Base-by-base conservation (phyloP, 2,329 filamentous ascomycete genomes). In the Ciborinia camelliae region DNA sequence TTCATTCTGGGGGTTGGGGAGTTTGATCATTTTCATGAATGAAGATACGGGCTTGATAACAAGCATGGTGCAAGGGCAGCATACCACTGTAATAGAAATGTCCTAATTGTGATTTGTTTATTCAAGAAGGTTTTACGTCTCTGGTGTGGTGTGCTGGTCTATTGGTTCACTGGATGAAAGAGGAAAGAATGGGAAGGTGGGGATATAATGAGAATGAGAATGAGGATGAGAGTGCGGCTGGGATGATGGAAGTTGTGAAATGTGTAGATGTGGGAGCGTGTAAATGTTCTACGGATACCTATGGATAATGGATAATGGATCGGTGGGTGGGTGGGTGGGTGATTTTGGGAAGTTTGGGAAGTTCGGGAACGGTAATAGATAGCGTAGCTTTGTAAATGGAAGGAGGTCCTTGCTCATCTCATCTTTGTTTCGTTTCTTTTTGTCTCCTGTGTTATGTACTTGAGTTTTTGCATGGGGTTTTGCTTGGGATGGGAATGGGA, bases 11-110 rank as follows among this genome's bases (percentile, higher is more conserved):
- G 60, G 39, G n/a, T 26, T 41, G 23, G 55, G 55, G 55, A 59
- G 55, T 59, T 59, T 59, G 55, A 59, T 47, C 30, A 37, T 47
- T 47, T 59, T 59, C 30, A 59, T 32, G 55, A 48, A 59, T 59
- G 55, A 59, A 59, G 55, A 47, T 59, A 59, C 15, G 41, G 43
- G n/a, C 68, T 69, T 71, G 68, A 71, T 59, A 47, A 43, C 43
- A 59, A 47, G 55, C 55, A 59, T 59, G 55, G 55, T 59, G 55
- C 41, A 63, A 64, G 62, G 26, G 57, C 55, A 60, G 67, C 58
- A 67, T 66, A 62, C 64, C 62, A 69, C 66, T 72, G 70, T 73
- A 72, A 70, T 73, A 73, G 70, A 74, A 48, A 69, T 69, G 68
- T 64, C 69, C 68, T 61, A 62, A 66, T 66, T 67, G 64, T 41